Percentiles rank a stretch among this genome's conserved stretches.
Conservation (phyloP, 2,329 filamentous ascomycete species). For the Microdochium trichocladiopsis region DNA sequence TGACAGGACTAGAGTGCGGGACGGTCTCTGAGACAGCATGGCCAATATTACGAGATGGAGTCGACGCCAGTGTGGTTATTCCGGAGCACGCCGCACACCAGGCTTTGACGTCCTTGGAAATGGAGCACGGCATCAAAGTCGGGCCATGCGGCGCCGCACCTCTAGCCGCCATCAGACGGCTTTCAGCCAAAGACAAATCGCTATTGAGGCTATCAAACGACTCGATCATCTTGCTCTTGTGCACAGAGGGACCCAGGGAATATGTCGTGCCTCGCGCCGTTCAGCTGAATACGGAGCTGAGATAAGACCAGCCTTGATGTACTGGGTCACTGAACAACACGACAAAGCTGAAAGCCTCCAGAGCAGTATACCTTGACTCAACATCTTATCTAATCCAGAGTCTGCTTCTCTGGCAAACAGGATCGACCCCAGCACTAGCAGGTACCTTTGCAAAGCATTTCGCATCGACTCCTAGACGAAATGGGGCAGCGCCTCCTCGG, state of each 20-base stretch:
- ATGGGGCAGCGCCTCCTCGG: too few relatives aligned
- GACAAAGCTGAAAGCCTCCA: too few relatives aligned
- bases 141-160: constrained; percentile 44
- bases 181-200: not conserved
- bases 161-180: constrained; percentile 38
- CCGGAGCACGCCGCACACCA: constrained; percentile 34
- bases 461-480: too few relatives aligned
- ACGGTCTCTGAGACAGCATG: constrained; percentile 39
- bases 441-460: too few relatives aligned
- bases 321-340: too few relatives aligned
- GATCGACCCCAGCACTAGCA: too few relatives aligned
- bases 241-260: not conserved
- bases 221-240: not conserved
- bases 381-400: too few relatives aligned
- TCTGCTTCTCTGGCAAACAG: too few relatives aligned
- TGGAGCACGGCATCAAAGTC: constrained; percentile 24
- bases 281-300: too few relatives aligned
- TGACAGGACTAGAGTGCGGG: constrained; percentile 43
- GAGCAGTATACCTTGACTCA: too few relatives aligned
- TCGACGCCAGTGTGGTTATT: constrained; percentile 33
- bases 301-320: too few relatives aligned
- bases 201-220: not conserved
- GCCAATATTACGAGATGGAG: constrained; percentile 30
- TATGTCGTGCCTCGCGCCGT: not conserved
- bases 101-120: constrained; percentile 26